Percentiles rank a stretch among this genome's conserved stretches.
Evolutionary conservation across 1,284 basidiomycete genomes (phyloP).

Genomic region (Trichosporon asahii): DNA sequence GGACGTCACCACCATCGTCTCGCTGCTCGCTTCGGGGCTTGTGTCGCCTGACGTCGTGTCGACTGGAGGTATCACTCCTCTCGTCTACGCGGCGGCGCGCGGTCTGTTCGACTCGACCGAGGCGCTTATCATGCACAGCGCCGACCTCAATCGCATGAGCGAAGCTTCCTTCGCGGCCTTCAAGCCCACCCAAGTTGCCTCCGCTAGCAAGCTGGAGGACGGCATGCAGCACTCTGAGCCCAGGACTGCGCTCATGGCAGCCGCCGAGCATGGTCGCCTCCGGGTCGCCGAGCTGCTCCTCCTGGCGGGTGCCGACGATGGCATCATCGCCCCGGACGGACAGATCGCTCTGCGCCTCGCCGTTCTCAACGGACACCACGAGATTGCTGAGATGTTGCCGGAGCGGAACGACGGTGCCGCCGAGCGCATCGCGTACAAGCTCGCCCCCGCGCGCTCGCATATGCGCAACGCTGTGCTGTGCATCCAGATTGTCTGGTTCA

Average conservation of each 20-base stretch:
- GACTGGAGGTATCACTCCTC: not conserved
- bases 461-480: not conserved
- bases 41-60: slow-evolving; percentile 15
- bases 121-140: slow-evolving; percentile 12
- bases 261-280: slow-evolving; percentile 69
- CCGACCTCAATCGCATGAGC: slow-evolving; percentile 6
- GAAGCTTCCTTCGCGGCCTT: not conserved
- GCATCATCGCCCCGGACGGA: slow-evolving; percentile 15
- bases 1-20: not conserved
- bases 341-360: slow-evolving; percentile 24
- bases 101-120: slow-evolving; percentile 6
- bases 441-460: not conserved
- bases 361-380: not conserved
- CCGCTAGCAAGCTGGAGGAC: not conserved
- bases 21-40: not conserved
- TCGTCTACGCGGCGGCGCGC: not conserved
- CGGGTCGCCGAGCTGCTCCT: slow-evolving; percentile 62
- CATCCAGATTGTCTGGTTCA: not conserved
- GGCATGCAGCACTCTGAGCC: not conserved
- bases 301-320: slow-evolving; percentile 61
- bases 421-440: slow-evolving; percentile 6
- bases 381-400: slow-evolving; percentile 17
- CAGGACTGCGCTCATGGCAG: slow-evolving; percentile 70
- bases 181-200: slow-evolving; percentile 15
- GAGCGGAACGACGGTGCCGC: slow-evolving; percentile 12